phyloP scores from a whole-genome alignment of 176 grass and related monocot genomes.

The Echinochloa phyllopogon region DNA sequence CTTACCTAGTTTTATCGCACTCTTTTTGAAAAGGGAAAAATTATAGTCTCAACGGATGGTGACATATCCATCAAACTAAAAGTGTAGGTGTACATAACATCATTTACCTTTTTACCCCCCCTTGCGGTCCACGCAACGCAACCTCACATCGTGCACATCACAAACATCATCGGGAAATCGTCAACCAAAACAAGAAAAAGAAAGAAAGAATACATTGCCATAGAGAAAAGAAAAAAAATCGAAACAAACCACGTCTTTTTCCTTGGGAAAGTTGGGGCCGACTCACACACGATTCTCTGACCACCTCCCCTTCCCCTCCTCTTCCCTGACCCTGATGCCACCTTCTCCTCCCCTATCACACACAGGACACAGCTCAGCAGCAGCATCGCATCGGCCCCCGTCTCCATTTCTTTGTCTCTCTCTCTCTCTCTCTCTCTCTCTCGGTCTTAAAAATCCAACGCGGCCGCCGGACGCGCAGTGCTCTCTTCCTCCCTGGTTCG shows the following conservation, averaged over 20 bases:
- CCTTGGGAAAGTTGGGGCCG: not conserved
- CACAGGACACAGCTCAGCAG: conserved; percentile 53
- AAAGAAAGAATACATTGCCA: not conserved
- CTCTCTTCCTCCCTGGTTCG: conserved; percentile 21
- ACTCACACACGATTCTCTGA: conserved; percentile 32
- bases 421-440: conserved; percentile 49
- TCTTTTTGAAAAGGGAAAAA: not conserved
- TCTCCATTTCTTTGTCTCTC: conserved; percentile 48
- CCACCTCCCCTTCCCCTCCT: conserved; percentile 32
- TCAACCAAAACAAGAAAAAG: not conserved
- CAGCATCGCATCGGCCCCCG: conserved; percentile 17
- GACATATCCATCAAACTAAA: not conserved
- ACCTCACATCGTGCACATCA: not conserved
- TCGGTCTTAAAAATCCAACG: conserved; percentile 46
- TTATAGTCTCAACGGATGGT: not conserved
- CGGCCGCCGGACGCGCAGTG: conserved; percentile 56
- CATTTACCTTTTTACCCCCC: not conserved
- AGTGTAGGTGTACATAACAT: not conserved
- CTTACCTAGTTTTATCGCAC: not conserved
- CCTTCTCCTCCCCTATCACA: conserved; percentile 42
- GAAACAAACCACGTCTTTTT: not conserved
- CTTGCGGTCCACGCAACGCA: not conserved
- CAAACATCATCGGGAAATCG: conserved; percentile 4
- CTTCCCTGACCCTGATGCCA: conserved; percentile 23
- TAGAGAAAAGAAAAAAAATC: not conserved